phyloP scores from a whole-genome alignment of 2,329 filamentous ascomycete species.

The Aureobasidium melanogenum region DNA sequence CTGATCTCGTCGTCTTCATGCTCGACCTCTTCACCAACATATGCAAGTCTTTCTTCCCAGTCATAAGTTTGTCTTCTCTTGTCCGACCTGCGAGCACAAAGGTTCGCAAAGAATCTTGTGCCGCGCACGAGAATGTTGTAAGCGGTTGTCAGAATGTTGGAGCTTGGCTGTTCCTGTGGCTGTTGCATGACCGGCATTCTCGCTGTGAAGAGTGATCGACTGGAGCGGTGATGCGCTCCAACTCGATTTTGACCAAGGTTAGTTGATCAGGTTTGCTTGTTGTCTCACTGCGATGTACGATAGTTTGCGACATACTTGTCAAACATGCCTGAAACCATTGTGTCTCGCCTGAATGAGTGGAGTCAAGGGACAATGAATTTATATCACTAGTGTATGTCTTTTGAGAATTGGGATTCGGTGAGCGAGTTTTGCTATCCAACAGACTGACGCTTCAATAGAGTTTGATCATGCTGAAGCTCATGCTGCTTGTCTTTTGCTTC shows the following conservation, averaged over 20 bases:
- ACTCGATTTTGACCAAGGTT: neutral
- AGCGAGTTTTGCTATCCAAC: too few species aligned
- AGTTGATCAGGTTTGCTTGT: neutral
- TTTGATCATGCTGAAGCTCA: neutral
- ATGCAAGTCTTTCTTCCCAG: neutral
- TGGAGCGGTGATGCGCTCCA: neutral
- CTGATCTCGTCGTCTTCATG: neutral
- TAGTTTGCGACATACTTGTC: neutral
- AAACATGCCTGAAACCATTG: neutral
- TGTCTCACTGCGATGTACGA: neutral
- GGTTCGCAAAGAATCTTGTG: neutral
- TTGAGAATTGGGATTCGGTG: too few species aligned
- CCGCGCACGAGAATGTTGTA: neutral
- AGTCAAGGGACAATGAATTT: neutral
- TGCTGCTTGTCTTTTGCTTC: conserved; percentile 2
- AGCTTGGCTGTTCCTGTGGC: neutral
- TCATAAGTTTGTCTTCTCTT: neutral
- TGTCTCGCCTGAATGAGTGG: neutral
- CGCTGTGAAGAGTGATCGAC: neutral
- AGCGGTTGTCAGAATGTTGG: neutral
- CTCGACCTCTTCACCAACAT: neutral
- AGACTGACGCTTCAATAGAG: neutral
- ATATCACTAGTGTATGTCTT: neutral
- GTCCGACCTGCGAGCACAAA: neutral
- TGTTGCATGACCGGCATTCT: neutral